phyloP scores from a whole-genome alignment of 2,329 filamentous ascomycete genomes.

The Parafenestella ontariensis region DNA sequence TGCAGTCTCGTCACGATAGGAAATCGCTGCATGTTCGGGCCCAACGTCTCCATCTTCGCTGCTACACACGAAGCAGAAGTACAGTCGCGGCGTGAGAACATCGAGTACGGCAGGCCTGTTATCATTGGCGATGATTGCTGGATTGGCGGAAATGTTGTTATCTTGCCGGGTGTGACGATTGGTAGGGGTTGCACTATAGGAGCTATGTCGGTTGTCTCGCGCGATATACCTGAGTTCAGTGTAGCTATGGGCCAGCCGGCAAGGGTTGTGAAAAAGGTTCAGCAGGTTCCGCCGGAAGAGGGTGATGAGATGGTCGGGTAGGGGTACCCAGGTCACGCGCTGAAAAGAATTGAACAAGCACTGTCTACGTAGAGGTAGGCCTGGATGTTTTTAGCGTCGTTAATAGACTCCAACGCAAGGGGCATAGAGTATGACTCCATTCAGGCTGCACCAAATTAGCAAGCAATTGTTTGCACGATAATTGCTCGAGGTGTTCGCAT shows the following conservation, averaged over 20 bases:
- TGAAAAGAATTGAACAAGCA: no score
- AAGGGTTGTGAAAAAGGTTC: conserved; percentile 56
- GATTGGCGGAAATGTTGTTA: conserved; percentile 58
- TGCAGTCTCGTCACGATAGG: conserved; percentile 62
- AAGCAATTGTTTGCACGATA: no score
- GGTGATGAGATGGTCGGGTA: conserved; percentile 5
- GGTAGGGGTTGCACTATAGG: conserved; percentile 77
- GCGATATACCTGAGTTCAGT: conserved; percentile 69
- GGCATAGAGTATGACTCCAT: not conserved
- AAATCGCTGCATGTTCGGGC: conserved; percentile 60
- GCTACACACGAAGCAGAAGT: conserved; percentile 62
- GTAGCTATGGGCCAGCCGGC: conserved; percentile 73
- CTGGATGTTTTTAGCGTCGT: no score
- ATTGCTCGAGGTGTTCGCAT: no score
- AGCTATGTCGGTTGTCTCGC: conserved; percentile 84
- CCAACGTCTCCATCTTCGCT: conserved; percentile 60
- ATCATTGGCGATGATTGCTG: conserved; percentile 55
- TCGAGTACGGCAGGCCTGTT: conserved; percentile 59
- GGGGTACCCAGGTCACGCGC: not conserved
- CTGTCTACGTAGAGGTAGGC: no score
- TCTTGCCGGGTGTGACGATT: conserved; percentile 80
- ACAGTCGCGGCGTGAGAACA: conserved; percentile 54
- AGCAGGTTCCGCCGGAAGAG: conserved; percentile 15
- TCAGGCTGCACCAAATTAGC: not conserved
- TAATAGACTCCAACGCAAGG: not conserved